Conservation (phyloP, 1,284 basidiomycete species). For the Ceratobasidium sp. region DNA sequence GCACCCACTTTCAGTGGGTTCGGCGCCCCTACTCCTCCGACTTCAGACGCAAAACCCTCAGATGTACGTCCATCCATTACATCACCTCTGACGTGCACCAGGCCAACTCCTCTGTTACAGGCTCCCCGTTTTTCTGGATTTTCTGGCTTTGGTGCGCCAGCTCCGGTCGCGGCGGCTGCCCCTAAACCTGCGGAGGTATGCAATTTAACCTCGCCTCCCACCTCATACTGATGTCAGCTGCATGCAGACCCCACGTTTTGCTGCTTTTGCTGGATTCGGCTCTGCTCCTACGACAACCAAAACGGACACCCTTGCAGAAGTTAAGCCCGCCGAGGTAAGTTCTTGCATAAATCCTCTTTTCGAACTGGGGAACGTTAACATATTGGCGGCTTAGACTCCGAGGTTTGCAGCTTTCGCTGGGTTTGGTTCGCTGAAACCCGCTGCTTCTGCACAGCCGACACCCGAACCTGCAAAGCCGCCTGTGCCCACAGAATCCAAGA, state of each 20-base stretch:
- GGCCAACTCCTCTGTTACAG: neutral
- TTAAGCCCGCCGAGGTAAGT: slow-evolving; percentile 38
- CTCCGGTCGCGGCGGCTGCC: neutral
- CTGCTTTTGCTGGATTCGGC: slow-evolving; percentile 37
- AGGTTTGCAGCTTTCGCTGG: slow-evolving; percentile 7
- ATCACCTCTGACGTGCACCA: neutral
- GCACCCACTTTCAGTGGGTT: slow-evolving; percentile 19
- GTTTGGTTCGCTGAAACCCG: slow-evolving; percentile 19
- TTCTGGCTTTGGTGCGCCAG: slow-evolving; percentile 41
- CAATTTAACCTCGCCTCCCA: neutral
- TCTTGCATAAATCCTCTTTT: neutral
- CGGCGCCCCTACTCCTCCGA: slow-evolving; percentile 7
- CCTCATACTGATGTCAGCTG: neutral
- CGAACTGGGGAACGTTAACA: neutral
- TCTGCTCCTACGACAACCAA: slow-evolving; percentile 29
- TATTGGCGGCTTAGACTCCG: slow-evolving; percentile 13
- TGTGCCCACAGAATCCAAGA: neutral
- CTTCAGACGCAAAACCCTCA: slow-evolving; percentile 23
- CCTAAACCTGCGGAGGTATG: slow-evolving; percentile 37
- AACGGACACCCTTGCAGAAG: slow-evolving; percentile 34
- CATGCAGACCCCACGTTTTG: slow-evolving; percentile 31
- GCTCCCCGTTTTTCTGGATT: slow-evolving; percentile 41
- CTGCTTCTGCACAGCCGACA: neutral
- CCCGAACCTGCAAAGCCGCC: slow-evolving; percentile 19
- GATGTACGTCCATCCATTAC: slow-evolving; percentile 9